Evolutionary conservation across 225 moss, liverwort and hornwort species (phyloP).

Genomic region (Polytrichum formosum): DNA sequence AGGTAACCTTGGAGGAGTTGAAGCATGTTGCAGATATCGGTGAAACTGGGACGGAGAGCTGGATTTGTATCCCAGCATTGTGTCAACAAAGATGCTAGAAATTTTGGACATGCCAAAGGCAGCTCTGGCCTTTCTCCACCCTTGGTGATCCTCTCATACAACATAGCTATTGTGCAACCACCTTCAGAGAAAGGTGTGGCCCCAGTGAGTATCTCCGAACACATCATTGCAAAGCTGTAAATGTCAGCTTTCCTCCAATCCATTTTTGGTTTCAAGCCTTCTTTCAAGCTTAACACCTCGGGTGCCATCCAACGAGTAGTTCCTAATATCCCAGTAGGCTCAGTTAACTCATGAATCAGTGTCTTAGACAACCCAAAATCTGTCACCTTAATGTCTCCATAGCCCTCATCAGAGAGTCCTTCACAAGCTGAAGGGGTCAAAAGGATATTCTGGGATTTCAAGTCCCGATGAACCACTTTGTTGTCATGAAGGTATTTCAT

Average conservation of each 20-base stretch:
- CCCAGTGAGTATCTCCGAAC: constrained; percentile 10
- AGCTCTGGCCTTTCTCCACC: background rate
- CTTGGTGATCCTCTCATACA: background rate
- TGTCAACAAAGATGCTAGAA: background rate
- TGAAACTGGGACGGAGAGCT: background rate
- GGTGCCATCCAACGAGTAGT: constrained; percentile 14
- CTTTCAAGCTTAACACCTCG: background rate
- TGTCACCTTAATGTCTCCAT: constrained; percentile 15
- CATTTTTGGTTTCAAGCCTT: background rate
- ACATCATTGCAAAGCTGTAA: constrained; percentile 20
- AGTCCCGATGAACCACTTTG: constrained; percentile 3
- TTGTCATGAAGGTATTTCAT: constrained; percentile 7
- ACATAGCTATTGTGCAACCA: background rate
- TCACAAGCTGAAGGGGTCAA: background rate
- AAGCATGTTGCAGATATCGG: background rate
- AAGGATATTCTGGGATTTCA: constrained; percentile 15
- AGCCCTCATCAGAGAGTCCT: constrained; percentile 9
- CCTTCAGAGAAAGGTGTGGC: constrained; percentile 5
- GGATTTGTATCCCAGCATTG: background rate
- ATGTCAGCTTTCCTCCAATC: constrained; percentile 21
- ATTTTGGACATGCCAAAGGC: background rate
- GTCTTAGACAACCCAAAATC: constrained; percentile 20
- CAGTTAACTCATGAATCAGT: background rate
- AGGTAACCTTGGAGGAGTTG: background rate
- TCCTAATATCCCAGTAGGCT: constrained; percentile 8